Percentiles rank a stretch among this genome's conserved stretches.
These are phyloP conservation scores for Solanum infundibuliforme DNA, from an alignment of 257 asterid genomes.

Conservation along the genomic window DNA sequence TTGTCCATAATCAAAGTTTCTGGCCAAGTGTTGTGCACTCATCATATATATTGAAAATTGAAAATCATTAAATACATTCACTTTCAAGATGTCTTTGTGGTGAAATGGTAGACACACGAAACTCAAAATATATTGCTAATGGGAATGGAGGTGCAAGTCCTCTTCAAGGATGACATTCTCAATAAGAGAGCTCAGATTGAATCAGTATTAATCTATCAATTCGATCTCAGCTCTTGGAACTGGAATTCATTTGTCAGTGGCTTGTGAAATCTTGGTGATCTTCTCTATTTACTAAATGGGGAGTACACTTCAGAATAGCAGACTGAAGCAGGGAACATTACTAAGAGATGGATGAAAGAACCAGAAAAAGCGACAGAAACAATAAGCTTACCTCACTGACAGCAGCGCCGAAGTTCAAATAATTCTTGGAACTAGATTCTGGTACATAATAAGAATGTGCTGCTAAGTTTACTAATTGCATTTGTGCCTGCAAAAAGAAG, in stretches of 20 bases:
- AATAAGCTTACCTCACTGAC: conserved; percentile 48
- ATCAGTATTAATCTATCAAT: not conserved
- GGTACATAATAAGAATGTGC: conserved; percentile 48
- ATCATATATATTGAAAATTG: not conserved
- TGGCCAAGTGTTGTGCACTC: not conserved
- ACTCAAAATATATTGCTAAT: not conserved
- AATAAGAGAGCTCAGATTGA: not conserved
- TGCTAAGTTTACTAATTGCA: conserved; percentile 30
- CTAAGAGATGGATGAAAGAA: not conserved
- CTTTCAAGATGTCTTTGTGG: not conserved
- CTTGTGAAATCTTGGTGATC: not conserved
- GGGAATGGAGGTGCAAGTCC: not conserved
- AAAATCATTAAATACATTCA: not conserved
- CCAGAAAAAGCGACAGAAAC: not conserved
- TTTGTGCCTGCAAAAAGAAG: conserved; percentile 35
- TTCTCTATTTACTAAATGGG: not conserved
- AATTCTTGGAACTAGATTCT: conserved; percentile 15
- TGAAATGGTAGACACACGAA: not conserved
- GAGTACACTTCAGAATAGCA: not conserved
- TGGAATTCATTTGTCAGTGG: not conserved
- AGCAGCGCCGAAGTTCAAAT: conserved; percentile 59
- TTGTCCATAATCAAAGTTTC: not conserved
- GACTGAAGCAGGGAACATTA: not conserved
- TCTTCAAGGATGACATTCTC: not conserved
- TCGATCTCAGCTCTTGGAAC: not conserved